Conservation (phyloP, 2,329 filamentous ascomycete species). For the Fonsecaea pedrosoi region DNA sequence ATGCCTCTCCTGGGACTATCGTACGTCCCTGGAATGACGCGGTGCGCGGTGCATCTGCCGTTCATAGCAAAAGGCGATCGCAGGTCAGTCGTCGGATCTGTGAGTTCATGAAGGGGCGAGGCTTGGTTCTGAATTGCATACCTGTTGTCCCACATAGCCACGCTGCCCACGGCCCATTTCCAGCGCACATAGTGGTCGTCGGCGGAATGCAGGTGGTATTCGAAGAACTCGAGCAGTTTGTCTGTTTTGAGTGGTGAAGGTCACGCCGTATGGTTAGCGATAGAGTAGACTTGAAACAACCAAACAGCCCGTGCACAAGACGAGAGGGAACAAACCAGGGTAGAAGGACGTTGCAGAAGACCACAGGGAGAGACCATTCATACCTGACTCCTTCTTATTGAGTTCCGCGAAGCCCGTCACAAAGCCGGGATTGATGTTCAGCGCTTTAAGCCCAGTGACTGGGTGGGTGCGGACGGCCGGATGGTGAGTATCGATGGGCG, state of each 20-base stretch:
- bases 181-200: conserved; percentile 59
- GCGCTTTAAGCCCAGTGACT: conserved; percentile 37
- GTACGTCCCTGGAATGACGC: conserved; percentile 54
- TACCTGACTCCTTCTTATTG: conserved; percentile 54
- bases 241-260: conserved; percentile 27
- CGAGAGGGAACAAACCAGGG: background rate
- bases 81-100: background rate
- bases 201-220: conserved; percentile 55
- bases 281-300: background rate
- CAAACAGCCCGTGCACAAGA: background rate
- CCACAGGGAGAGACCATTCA: background rate
- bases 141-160: conserved; percentile 60
- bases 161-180: conserved; percentile 59
- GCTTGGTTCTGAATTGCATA: background rate
- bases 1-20: conserved; percentile 49
- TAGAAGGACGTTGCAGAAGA: too few species aligned
- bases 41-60: conserved; percentile 48
- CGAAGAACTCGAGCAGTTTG: conserved; percentile 38
- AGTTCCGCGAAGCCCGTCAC: conserved; percentile 59
- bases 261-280: conserved; percentile 20
- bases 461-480: conserved; percentile 41
- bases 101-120: background rate
- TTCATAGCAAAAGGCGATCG: background rate
- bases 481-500: conserved; percentile 39
- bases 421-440: conserved; percentile 44